Percentiles rank a stretch among this genome's conserved stretches.
Evolutionary conservation across 768 basidiomycete genomes (phyloP).

Genomic region (Chalciporus pseudorubinellus): DNA sequence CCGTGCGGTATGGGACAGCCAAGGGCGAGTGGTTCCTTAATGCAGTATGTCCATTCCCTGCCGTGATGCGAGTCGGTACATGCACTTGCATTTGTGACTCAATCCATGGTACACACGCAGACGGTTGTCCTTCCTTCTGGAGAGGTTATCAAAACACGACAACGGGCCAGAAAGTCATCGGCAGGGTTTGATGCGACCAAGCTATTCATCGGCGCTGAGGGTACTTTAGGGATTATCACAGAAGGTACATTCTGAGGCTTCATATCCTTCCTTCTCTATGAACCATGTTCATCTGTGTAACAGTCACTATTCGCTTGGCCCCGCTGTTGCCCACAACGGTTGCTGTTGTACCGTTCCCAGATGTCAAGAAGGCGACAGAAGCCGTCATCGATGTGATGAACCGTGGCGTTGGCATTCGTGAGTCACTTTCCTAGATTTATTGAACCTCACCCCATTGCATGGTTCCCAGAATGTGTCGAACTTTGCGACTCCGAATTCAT

Average conservation of each 20-base stretch:
- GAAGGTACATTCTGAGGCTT: conserved; percentile 49
- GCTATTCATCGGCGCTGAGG: conserved; percentile 80
- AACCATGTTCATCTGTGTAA: neutral
- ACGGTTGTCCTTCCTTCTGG: conserved; percentile 89
- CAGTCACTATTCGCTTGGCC: conserved; percentile 78
- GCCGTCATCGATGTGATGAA: conserved; percentile 74
- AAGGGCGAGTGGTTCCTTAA: conserved; percentile 92
- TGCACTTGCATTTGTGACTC: neutral
- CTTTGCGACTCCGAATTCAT: conserved; percentile 74
- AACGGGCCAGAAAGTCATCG: conserved; percentile 75
- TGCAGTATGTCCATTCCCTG: conserved; percentile 44
- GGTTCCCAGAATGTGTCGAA: conserved; percentile 71
- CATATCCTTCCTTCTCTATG: neutral
- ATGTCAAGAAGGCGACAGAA: conserved; percentile 69
- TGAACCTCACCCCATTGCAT: conserved; percentile 1
- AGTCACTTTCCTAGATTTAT: conserved; percentile 27
- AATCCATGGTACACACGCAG: conserved; percentile 33
- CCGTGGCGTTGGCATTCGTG: conserved; percentile 74
- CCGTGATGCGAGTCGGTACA: neutral
- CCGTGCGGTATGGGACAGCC: conserved; percentile 85
- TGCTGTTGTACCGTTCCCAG: conserved; percentile 78
- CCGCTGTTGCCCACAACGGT: conserved; percentile 81
- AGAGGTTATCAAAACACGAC: conserved; percentile 86
- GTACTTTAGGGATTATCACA: conserved; percentile 84
- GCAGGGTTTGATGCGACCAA: conserved; percentile 87